A percentile compares a stretch with the other conserved stretches of the same genome.
Conservation (phyloP, 2,329 filamentous ascomycete genomes). For the Gaeumannomyces tritici region DNA sequence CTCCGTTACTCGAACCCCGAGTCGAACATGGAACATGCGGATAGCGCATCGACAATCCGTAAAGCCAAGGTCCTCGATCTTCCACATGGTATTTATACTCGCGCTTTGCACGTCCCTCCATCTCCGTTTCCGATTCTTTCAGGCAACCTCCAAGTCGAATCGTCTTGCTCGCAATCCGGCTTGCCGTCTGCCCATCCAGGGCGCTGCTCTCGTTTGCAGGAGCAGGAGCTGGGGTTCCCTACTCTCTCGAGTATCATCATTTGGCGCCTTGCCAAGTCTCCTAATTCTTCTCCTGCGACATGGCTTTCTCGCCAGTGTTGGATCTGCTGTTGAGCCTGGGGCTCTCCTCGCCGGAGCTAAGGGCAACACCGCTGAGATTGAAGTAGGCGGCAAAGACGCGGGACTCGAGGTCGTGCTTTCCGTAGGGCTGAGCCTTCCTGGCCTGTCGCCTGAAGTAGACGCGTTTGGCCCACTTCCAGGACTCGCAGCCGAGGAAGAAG, state of each 20-base stretch:
- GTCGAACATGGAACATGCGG: neutral
- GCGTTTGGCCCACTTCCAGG: slow-evolving; percentile 40
- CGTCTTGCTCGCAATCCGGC: neutral
- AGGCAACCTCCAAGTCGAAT: neutral
- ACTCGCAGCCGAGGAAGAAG: slow-evolving; percentile 39
- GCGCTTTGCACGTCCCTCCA: neutral
- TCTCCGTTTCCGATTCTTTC: neutral
- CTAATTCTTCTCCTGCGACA: neutral
- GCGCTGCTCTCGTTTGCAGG: neutral
- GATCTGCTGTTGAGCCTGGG: neutral
- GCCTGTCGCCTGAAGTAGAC: slow-evolving; percentile 4
- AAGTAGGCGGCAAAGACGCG: slow-evolving; percentile 2
- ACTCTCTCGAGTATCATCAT: neutral
- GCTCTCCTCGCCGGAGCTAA: neutral
- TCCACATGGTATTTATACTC: neutral
- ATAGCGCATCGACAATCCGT: neutral
- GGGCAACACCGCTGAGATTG: neutral
- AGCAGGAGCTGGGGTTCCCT: too few species aligned
- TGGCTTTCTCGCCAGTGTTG: neutral
- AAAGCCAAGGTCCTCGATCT: neutral
- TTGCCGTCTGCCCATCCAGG: neutral
- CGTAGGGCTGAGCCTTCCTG: neutral
- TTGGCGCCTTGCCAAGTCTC: too few species aligned
- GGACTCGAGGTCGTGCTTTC: slow-evolving; percentile 3
- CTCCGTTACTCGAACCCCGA: neutral